Conservation (phyloP, 768 basidiomycete genomes). For the Suillus plorans region DNA sequence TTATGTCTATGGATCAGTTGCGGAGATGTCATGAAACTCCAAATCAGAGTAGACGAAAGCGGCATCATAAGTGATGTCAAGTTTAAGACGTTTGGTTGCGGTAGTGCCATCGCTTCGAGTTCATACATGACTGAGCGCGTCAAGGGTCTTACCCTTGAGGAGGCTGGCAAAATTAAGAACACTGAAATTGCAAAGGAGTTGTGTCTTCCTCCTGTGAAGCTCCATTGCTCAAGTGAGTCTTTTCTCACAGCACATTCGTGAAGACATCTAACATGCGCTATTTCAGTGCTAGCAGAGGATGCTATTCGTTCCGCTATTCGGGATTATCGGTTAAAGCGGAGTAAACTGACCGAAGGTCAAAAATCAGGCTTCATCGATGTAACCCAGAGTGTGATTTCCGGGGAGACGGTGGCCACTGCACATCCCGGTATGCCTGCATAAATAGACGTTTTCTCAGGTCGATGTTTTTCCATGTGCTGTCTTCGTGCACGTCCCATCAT, state of each 20-base stretch:
- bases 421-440: conserved; percentile 41
- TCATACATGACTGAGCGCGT: conserved; percentile 99
- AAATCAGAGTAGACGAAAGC: conserved; percentile 94
- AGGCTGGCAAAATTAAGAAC: conserved; percentile 96
- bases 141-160: conserved; percentile 89
- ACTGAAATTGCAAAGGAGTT: conserved; percentile 99
- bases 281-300: conserved; percentile 91
- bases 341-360: conserved; percentile 46
- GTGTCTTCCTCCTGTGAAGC: conserved; percentile 92
- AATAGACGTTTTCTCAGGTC: conserved; percentile 7
- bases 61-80: conserved; percentile 98
- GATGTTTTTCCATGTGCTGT: conserved; percentile 1
- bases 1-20: conserved; percentile 51
- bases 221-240: conserved; percentile 86
- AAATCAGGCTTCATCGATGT: conserved; percentile 72
- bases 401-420: conserved; percentile 53
- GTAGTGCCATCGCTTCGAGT: conserved; percentile 95
- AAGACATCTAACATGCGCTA: conserved; percentile 19
- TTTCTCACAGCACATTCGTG: conserved; percentile 8
- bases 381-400: conserved; percentile 52
- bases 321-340: conserved; percentile 88
- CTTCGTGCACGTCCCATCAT: conserved; percentile 2
- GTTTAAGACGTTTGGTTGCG: conserved; percentile 99
- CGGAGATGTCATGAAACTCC: conserved; percentile 99
- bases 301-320: conserved; percentile 98